These are phyloP conservation scores for Jatropha podagrica DNA, from an alignment of 441 rosid genomes.

Conservation along the genomic window DNA sequence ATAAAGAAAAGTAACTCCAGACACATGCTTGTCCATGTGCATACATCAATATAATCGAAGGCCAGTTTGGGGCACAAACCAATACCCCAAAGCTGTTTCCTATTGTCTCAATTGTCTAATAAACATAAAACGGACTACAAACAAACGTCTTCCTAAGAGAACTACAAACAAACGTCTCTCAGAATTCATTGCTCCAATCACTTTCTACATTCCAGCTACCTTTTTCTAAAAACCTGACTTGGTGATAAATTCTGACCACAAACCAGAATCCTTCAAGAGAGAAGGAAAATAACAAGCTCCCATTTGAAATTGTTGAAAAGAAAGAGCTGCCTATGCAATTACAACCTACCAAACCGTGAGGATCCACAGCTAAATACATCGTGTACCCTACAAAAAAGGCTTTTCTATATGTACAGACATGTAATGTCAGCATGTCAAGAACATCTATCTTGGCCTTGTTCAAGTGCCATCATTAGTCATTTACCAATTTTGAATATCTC, in stretches of 20 bases:
- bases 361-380: conserved; percentile 18
- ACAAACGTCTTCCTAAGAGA: neutral
- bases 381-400: conserved; percentile 16
- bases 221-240: neutral
- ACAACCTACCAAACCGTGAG: conserved; percentile 16
- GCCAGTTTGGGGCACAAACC: neutral
- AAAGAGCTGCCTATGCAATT: conserved; percentile 11
- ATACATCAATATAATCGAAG: neutral
- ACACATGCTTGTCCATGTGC: neutral
- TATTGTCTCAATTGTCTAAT: neutral
- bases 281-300: conserved; percentile 5
- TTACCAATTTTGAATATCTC: conserved; percentile 13
- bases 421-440: conserved; percentile 10
- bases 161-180: conserved; percentile 5
- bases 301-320: neutral
- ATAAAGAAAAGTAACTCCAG: neutral
- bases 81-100: neutral
- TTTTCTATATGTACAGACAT: conserved; percentile 29
- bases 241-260: too few species aligned
- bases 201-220: neutral
- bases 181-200: conserved; percentile 1
- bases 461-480: conserved; percentile 1
- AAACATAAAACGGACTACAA: neutral
- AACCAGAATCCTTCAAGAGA: neutral
- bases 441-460: neutral